phyloP scores from a whole-genome alignment of 208 protist genomes.

The Acanthamoeba triangularis region DNA sequence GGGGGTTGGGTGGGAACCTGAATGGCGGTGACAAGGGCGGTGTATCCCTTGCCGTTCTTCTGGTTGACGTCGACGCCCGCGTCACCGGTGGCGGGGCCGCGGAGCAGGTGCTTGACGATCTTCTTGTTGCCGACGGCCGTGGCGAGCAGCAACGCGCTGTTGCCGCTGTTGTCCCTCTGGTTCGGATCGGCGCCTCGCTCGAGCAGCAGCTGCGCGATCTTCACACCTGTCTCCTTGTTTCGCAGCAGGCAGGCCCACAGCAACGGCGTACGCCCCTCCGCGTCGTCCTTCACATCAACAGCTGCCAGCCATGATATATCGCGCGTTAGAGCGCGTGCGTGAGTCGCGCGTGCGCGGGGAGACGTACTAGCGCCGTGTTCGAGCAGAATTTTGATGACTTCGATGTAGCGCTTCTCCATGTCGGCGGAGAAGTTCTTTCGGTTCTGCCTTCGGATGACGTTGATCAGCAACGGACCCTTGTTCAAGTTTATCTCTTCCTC shows the following conservation, averaged over 20 bases:
- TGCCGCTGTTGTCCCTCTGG: conserved; percentile 4
- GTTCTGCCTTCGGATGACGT: conserved; percentile 31
- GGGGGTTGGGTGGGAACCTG: background rate
- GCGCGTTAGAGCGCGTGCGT: background rate
- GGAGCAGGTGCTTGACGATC: conserved; percentile 1
- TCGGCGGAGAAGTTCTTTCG: background rate
- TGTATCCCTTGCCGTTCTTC: conserved; percentile 59
- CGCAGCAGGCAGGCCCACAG: conserved; percentile 41
- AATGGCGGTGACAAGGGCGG: background rate
- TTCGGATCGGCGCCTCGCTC: background rate
- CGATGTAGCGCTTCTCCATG: conserved; percentile 9
- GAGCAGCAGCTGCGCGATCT: conserved; percentile 28
- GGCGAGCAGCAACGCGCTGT: conserved; percentile 44
- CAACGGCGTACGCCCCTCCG: conserved; percentile 26
- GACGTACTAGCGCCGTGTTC: background rate
- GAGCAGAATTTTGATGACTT: conserved; percentile 16
- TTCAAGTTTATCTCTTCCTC: conserved; percentile 8
- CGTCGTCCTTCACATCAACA: conserved; percentile 5
- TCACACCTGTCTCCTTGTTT: conserved; percentile 3
- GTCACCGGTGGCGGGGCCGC: background rate
- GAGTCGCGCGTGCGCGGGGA: background rate
- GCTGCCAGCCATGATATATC: background rate
- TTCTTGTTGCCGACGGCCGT: conserved; percentile 54
- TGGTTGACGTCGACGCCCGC: conserved; percentile 10
- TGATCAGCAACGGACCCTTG: conserved; percentile 28